Conservation (phyloP, 2,329 filamentous ascomycete species). For the Colletotrichum cuscutae region DNA sequence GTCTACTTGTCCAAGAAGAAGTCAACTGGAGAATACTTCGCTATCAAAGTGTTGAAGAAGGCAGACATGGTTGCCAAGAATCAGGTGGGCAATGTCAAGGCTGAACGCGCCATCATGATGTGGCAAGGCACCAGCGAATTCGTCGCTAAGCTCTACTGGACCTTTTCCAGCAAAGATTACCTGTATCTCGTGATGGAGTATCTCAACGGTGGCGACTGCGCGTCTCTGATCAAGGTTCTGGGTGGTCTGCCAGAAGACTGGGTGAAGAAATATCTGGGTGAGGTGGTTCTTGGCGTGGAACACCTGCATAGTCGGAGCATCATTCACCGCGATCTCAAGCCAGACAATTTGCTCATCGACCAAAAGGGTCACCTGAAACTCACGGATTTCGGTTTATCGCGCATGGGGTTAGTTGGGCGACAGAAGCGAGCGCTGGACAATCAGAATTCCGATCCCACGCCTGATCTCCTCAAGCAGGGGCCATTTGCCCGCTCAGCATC, state of each 20-base stretch:
- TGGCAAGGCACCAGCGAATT: constrained; percentile 99
- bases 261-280: constrained; percentile 96
- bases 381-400: constrained; percentile 95
- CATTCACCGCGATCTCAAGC: constrained; percentile 96
- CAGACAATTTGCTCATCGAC: constrained; percentile 96
- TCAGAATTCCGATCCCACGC: constrained; percentile 81
- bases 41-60: constrained; percentile 98
- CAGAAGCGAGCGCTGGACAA: constrained; percentile 92
- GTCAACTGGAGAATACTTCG: constrained; percentile 97
- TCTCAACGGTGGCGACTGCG: constrained; percentile 95
- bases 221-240: constrained; percentile 93
- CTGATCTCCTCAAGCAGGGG: constrained; percentile 91
- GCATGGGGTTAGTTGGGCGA: constrained; percentile 95
- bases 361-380: constrained; percentile 96
- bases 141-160: constrained; percentile 99
- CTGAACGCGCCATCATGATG: constrained; percentile 99
- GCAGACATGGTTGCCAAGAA: constrained; percentile 99
- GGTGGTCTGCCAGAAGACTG: constrained; percentile 95
- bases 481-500: constrained; percentile 89
- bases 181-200: constrained; percentile 99
- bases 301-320: constrained; percentile 95
- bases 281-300: constrained; percentile 96
- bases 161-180: constrained; percentile 99
- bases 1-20: constrained; percentile 99
- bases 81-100: constrained; percentile 98